Evolutionary conservation across 176 grass and related monocot genomes (phyloP), one percentile per base, ranked within the genome.

Genomic region (Oryza rufipogon): DNA sequence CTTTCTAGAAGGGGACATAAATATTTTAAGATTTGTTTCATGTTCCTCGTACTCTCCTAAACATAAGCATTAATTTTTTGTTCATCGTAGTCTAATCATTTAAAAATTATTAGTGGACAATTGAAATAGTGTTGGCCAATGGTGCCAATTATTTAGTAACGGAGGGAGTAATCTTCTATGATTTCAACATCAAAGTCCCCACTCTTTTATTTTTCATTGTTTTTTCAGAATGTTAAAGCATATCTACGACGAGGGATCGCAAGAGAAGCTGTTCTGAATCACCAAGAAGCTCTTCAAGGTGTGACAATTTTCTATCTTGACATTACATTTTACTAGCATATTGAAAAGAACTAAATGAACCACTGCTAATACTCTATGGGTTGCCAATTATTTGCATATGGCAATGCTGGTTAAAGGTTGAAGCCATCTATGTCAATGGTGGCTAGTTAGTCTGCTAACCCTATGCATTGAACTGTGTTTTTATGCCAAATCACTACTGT

Each of bases 201-300:
- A 20, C 58, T 32, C 9, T 48, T 5, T 58, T 75, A 25, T 28
- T 76, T 48, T 63, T 19, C 74, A 66, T 71, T 64, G 47, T 78
- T 63, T 78, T 70, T 34, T 79, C 81, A 99, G 96, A 96, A 94
- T 69, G 93, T 99, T 54, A 99, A 99, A 91, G 96, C 93, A 66
- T 96, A 96, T 89, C 73, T 99, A 13, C 92, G 96, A 82, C 85
- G 96, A 87, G 96, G 96, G 48, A 89, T 73, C 2, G 87, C 93
- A 38, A 93, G 76, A 85, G 93, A 96, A 96, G 88, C 77, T 85
- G 86, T 92, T 46, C 85, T 92, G 75, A 90, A 87, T 76, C 78
- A 94, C 78, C 91, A 92, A 84, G 96, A 94, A 95, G 96, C 96
- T 83, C 85, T 94, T 48, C 88, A 94, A 92, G 91, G 93, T 99